phyloP scores from a whole-genome alignment of 176 grass and related monocot species.

The Cymbopogon citratus region DNA sequence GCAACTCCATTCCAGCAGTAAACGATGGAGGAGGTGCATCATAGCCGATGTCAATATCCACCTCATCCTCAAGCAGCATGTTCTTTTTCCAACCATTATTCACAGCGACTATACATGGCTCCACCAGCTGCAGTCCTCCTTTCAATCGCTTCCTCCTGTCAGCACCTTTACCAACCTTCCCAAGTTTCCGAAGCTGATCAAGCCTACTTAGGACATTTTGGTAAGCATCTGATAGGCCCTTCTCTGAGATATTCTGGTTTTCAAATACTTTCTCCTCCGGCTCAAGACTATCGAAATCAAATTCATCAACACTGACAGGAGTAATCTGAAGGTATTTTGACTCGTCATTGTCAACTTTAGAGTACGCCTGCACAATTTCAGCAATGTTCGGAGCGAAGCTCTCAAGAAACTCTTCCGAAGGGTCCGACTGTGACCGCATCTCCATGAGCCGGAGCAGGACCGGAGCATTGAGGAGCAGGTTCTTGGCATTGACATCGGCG shows the following conservation, averaged over 20 bases:
- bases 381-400: conserved; percentile 28
- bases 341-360: conserved; percentile 16
- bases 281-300: conserved; percentile 29
- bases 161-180: conserved; percentile 46
- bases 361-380: conserved; percentile 26
- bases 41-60: conserved; percentile 65
- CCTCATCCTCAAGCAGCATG: conserved; percentile 42
- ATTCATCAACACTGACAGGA: not conserved
- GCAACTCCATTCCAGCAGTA: conserved; percentile 41
- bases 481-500: conserved; percentile 50
- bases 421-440: conserved; percentile 38
- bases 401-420: conserved; percentile 30
- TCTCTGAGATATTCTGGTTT: conserved; percentile 46
- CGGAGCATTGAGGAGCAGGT: conserved; percentile 49
- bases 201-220: conserved; percentile 62
- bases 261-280: conserved; percentile 17
- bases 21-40: conserved; percentile 80
- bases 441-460: conserved; percentile 63
- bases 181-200: conserved; percentile 39
- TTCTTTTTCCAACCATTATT: conserved; percentile 43
- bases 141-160: conserved; percentile 40
- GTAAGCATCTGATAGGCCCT: conserved; percentile 55
- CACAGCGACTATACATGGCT: conserved; percentile 28
- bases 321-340: conserved; percentile 48
- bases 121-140: conserved; percentile 36